Base-by-base conservation (phyloP, 1,284 basidiomycete species). In the Marasmius fiardii region DNA sequence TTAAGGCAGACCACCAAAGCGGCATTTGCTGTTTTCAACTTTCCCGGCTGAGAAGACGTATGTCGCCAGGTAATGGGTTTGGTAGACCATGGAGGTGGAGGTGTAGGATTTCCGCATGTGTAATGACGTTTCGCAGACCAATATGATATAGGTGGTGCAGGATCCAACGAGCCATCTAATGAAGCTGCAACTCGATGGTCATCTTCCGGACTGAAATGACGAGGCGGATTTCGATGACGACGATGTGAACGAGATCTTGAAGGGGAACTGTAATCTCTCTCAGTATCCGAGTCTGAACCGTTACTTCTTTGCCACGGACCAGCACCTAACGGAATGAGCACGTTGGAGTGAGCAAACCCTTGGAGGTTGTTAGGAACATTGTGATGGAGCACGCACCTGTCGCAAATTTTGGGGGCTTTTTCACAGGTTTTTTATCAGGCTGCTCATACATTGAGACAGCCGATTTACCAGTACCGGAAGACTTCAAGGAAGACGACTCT, bases 1-100 rank as follows among this genome's bases (percentile, higher is more conserved):
- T 99, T 98, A 44, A 99, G 80, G 68, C 96, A 99, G 60, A 98
- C 81, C 14, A 98, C 92, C n/a, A 99, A 81, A 0, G 92, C 92
- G 1, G 93, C 96, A 45, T 93, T 90, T 24, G 92, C 88, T 0
- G 95, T 98, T 74, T 93, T 95, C 58, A 92, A 83, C 68, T 91
- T 93, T 60, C 85, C 90, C 16, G 88, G 85, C 0, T 85, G 82
- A 8, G 88, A 80, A 62, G 81, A 81, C 5, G 54, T 58, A 45
- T 58, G 54, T 50, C 90, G 85, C 93, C 95, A 98, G 11, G 85
- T 82, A 45, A 81, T 80, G 65, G 83, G 81, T 66, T 79, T 86
- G 39, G 83, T 75, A 8, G 80, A 85, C 78, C 78, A 84, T 18
- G 80, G 73, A 26, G 83, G 86, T 53, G 77, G 80, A 26, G 82